phyloP scores from a whole-genome alignment of 768 basidiomycete genomes.

The Pisolithus microcarpus region DNA sequence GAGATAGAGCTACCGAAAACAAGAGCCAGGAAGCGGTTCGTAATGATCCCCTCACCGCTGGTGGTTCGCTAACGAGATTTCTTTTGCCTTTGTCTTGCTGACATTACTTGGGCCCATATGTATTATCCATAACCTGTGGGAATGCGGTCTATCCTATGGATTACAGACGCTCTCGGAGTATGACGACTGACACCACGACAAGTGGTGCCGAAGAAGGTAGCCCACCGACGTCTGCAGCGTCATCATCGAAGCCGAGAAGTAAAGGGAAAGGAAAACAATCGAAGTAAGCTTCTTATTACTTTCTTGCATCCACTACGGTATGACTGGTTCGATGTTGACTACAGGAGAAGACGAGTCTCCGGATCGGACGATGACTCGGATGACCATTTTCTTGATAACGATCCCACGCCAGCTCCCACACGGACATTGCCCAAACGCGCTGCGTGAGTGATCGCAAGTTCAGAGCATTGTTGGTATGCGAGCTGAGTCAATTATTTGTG shows the following conservation, averaged over 20 bases:
- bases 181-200: slow-evolving; percentile 37
- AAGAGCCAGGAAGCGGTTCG: slow-evolving; percentile 45
- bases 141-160: neutral
- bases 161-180: slow-evolving; percentile 53
- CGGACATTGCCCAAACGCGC: slow-evolving; percentile 50
- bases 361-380: slow-evolving; percentile 42
- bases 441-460: slow-evolving; percentile 40
- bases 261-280: slow-evolving; percentile 28
- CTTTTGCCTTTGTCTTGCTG: no score
- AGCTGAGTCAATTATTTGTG: neutral
- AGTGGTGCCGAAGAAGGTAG: slow-evolving; percentile 32
- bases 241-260: slow-evolving; percentile 15
- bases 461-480: neutral
- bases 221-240: slow-evolving; percentile 26
- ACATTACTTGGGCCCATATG: no score
- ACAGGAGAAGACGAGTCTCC: slow-evolving; percentile 52
- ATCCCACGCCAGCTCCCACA: slow-evolving; percentile 33
- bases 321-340: neutral
- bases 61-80: no score
- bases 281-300: slow-evolving; percentile 31
- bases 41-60: no score
- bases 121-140: no score
- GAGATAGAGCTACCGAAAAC: slow-evolving; percentile 33
- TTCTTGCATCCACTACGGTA: neutral
- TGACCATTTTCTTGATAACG: slow-evolving; percentile 30